Evolutionary conservation across 306 rosid species (phyloP).

Genomic region (Fragaria vesca): DNA sequence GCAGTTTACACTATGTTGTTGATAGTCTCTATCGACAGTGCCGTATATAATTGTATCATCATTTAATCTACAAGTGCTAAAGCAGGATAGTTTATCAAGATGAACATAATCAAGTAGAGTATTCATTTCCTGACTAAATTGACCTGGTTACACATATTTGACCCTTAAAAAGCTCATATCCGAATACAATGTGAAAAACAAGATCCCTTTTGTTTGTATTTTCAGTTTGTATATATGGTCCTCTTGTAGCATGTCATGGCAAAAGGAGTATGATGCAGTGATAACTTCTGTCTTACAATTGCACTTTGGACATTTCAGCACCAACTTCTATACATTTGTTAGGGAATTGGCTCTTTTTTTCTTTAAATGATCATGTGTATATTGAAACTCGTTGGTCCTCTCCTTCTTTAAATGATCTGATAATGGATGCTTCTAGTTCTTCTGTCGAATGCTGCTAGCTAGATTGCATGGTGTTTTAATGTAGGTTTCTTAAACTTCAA

Average conservation of each 20-base stretch:
- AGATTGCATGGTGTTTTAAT: slow-evolving; percentile 1
- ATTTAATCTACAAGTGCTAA: neutral
- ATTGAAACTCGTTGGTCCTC: neutral
- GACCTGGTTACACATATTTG: neutral
- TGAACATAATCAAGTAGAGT: neutral
- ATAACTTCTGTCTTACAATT: neutral
- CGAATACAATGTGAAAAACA: neutral
- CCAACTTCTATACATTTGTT: neutral
- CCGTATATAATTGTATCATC: slow-evolving; percentile 10
- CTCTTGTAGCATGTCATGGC: neutral
- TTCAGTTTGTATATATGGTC: neutral
- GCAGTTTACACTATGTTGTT: slow-evolving; percentile 25
- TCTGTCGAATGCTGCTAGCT: neutral
- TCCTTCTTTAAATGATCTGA: neutral
- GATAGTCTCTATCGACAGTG: slow-evolving; percentile 25
- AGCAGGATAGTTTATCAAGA: neutral
- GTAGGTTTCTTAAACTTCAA: neutral
- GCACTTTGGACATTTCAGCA: neutral
- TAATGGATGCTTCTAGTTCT: neutral
- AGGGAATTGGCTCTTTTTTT: neutral
- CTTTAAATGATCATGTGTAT: neutral
- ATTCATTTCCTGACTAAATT: neutral
- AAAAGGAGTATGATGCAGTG: neutral
- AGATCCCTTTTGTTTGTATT: neutral
- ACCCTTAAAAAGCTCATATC: neutral